Base-by-base conservation (phyloP, 2,329 filamentous ascomycete genomes). In the Fusarium nodosum region DNA sequence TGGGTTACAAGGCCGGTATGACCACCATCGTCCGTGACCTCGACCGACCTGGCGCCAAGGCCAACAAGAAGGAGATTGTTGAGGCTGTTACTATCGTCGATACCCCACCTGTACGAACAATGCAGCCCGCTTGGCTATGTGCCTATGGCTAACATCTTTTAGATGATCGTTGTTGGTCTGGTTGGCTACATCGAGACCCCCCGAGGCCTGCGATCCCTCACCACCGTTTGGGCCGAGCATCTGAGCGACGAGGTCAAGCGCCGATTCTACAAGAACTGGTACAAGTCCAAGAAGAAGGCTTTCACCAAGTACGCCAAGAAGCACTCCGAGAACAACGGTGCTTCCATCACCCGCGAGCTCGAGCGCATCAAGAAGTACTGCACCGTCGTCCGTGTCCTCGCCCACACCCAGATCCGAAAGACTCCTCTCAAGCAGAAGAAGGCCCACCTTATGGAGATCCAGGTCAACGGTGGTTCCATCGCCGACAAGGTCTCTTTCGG, bases 221-320 rank as follows among this genome's bases (percentile, higher is more conserved):
- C 94, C 84, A 98, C 96, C 82, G 93, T 99, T 83, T 99, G 96
- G 96, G 96, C 96, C 81, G 96, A 98, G 91, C 96, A 99, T 85
- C 86, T 99, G 85, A 93, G 92, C 86, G 96, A 99, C 85, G 96
- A 98, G 88, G 83, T 99, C 85, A 97, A 97, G 92, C 93, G 96
- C 81, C 93, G 96, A 83, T 99, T 99, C 93, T 99, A 99, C 93
- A 98, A 98, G 94, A 99, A 99, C 92, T 99, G 96, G 96, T 99
- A 99, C 93, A 97, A 97, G 92, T 94, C 91, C 90, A 99, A 99
- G 94, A 98, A 97, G 93, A 99, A 99, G 95, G 96, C 96, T 72
- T 99, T 99, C 89, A 99, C 96, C 90, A 97, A 97, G 90, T 99
- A 99, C 87, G 93, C 96, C 88, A 99, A 98, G 93, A 95, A 97